Evolutionary conservation across 768 basidiomycete genomes (phyloP), one percentile per base, ranked within the genome.

Genomic region (Cystofilobasidium bisporidii): DNA sequence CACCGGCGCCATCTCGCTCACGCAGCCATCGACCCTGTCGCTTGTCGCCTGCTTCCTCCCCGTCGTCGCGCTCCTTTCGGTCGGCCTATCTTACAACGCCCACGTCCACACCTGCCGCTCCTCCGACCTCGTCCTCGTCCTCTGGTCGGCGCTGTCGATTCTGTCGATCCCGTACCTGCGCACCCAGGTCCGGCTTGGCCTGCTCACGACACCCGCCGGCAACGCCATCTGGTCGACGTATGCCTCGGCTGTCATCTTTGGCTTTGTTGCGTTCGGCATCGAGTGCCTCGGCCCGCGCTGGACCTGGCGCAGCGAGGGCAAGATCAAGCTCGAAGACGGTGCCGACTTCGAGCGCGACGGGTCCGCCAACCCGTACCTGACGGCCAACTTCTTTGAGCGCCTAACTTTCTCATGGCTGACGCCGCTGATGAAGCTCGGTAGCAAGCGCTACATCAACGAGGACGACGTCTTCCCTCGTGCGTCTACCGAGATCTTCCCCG

Each of bases 321-420:
- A 33, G 45, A 71, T 72, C 45, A 48, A 41, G 28, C 62, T 72
- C 3, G 63, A 58, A 20, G 69, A 66, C 20, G 70, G 70, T 3
- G 68, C 38, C 0, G 69, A 56, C 17, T 28, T 36, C 56, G 56
- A 45, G 45, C 38, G 33, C 11, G 53, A 36, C 0, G 69, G 50
- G 26, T 45, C 56, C n/a, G 61, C 60, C 50, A 67, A 65, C 57
- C 71, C 62, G 0, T 36, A 33, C 22, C 32, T 74, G 50, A 69
- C 68, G 10, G 67, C 67, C 55, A 68, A 69, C 68, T 45, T 64
- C 24, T 65, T 69, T 28, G 59, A 57, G 33, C 65, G 74, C 20
- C 69, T 81, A 82, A 86, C 85, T 0, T 98, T 97, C 74, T 78
- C 80, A 0, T 98, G 91, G 91, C 83, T 97, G 80, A 89, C 88